These are phyloP conservation scores for Debaryomyces sp. DNA, from an alignment of 1,139 yeast genomes.

Conservation along the genomic window DNA sequence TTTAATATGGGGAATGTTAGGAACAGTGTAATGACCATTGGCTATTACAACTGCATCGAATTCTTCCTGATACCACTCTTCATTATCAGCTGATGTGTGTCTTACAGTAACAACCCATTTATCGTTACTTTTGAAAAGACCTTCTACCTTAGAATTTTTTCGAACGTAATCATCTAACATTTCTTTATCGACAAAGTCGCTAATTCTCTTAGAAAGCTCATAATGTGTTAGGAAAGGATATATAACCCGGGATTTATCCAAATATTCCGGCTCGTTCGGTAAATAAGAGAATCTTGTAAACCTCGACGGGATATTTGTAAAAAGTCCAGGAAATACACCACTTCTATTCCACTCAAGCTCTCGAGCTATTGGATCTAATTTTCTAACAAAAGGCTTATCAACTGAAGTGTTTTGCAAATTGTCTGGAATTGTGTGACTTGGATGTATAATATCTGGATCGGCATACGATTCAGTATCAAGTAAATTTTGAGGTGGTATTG, in stretches of 20 bases:
- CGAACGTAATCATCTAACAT: slow-evolving; percentile 36
- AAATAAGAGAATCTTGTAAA: slow-evolving; percentile 46
- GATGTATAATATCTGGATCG: slow-evolving; percentile 29
- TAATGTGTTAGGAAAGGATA: slow-evolving; percentile 45
- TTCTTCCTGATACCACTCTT: slow-evolving; percentile 41
- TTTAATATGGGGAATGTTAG: slow-evolving; percentile 47
- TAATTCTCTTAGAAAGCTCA: slow-evolving; percentile 36
- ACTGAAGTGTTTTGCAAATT: slow-evolving; percentile 17
- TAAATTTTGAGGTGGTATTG: slow-evolving; percentile 31
- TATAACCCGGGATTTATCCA: slow-evolving; percentile 11
- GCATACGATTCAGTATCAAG: slow-evolving; percentile 31
- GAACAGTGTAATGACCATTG: slow-evolving; percentile 58
- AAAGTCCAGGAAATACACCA: slow-evolving; percentile 46
- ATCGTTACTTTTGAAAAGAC: slow-evolving; percentile 30
- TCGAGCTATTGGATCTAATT: slow-evolving; percentile 13
- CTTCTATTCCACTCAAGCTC: slow-evolving; percentile 42
- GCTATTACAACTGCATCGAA: slow-evolving; percentile 57
- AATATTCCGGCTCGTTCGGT: slow-evolving; percentile 17
- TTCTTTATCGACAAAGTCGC: slow-evolving; percentile 31
- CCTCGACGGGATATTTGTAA: slow-evolving; percentile 49
- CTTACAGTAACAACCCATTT: slow-evolving; percentile 49
- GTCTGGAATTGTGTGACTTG: slow-evolving; percentile 20
- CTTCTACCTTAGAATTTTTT: slow-evolving; percentile 41
- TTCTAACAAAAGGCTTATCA: slow-evolving; percentile 7
- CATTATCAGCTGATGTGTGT: slow-evolving; percentile 18